Evolutionary conservation across 371 early-diverging fungal genomes (phyloP), one percentile per base, ranked within the genome.

Genomic region (Catenaria anguillulae): DNA sequence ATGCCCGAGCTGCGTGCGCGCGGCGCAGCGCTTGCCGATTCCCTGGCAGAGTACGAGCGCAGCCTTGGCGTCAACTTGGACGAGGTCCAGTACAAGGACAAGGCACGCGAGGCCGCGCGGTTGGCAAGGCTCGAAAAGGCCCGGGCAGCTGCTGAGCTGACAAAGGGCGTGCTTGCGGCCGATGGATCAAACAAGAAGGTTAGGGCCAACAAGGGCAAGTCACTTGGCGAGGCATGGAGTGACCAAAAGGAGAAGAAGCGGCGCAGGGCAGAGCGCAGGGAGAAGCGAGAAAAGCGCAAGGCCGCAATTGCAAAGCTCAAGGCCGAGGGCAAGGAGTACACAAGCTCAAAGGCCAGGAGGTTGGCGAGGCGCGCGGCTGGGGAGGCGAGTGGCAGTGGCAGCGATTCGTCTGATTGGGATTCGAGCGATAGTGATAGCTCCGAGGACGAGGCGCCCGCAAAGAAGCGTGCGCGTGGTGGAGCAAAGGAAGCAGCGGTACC

Each of bases 1-100:
- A 91, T 94, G 92, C 92, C 93, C 2, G 97, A 96, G 72, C 67
- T 96, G 43, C 86, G 83, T 46, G 76, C 73, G 31, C 68, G 72
- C 24, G 82, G 84, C 5, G 60, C 65, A 43, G 61, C 50, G 4
- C 26, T 71, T 2, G 58, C 63, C n/a, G 67, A 40, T 42, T 56
- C 43, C 60, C 64, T 67, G 37, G 63, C 61, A 6, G 69, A 69
- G 40, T 66, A 68, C 45, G 66, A 61, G 56, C 31, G 65, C 21
- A 67, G 69, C 56, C 58, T 56, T 33, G 34, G 29, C 5, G 0
- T 64, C 15, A 33, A 80, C 70, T 67, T 71, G 77, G 76, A 79
- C 67, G 68, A 68, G 43, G 84, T 79, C 63, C 74, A 76, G 60
- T 87, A 84, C 66, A 68, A 71, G 26, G 86, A 89, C 64, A 85